Conservation (phyloP, 257 asterid species). For the Craterostigma plantagineum region DNA sequence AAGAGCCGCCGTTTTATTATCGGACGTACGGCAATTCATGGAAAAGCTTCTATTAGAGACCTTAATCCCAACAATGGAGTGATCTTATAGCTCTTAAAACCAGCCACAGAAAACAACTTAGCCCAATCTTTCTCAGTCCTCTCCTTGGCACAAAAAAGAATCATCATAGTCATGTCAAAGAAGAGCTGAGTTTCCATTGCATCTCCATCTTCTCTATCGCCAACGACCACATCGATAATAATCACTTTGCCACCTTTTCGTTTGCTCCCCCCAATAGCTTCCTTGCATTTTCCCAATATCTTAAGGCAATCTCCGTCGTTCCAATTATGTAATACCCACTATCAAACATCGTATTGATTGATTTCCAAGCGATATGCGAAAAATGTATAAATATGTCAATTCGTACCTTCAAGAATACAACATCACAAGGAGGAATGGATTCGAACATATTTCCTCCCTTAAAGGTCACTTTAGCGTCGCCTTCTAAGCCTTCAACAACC, state of each 20-base stretch:
- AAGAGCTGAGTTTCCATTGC: background rate
- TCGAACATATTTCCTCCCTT: background rate
- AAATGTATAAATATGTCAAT: background rate
- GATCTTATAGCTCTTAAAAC: background rate
- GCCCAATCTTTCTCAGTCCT: background rate
- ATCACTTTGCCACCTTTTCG: background rate
- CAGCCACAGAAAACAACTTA: background rate
- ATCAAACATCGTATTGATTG: background rate
- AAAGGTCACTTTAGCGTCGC: background rate
- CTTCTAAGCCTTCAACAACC: background rate
- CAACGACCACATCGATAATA: background rate
- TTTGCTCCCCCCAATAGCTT: background rate
- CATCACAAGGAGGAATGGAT: background rate
- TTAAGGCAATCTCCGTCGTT: background rate
- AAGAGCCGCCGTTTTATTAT: too few species aligned
- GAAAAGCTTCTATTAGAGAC: too few species aligned
- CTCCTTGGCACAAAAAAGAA: background rate
- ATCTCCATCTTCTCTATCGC: background rate
- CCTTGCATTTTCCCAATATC: background rate
- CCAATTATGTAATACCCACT: slow-evolving; percentile 1
- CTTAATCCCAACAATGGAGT: background rate
- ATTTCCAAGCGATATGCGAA: background rate
- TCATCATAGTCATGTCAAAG: background rate
- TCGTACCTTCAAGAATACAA: background rate
- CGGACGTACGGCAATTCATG: too few species aligned